Base-by-base conservation (phyloP, 1,139 yeast species). In the Groenewaldozyma auringiensis region DNA sequence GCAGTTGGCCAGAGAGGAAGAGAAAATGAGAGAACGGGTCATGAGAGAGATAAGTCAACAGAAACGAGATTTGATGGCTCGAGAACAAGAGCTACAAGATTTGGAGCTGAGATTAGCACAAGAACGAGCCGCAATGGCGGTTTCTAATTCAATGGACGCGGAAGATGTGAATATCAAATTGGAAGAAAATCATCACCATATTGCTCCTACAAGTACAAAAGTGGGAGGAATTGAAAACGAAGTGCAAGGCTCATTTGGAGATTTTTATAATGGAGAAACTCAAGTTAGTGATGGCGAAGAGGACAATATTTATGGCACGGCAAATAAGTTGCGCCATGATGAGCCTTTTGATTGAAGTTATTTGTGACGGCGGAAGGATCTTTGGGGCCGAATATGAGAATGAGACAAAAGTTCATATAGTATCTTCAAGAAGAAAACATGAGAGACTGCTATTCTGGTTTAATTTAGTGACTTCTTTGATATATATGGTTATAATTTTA, bases 11-110 rank as follows among this genome's bases (percentile, higher is more conserved):
- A 53, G 58, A 20, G 59, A 55, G 33, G 62, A 55, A 37, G 58
- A 55, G 36, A 53, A 52, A 42, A 45, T 54, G 8, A 48, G 56
- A 16, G 60, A 53, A 27, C 75, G 95, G 55, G 96, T 92, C 21
- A 96, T 87, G 64, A 84, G 83, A 60, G 97, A 89, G 63, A 75
- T 92, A 65, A 73, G 84, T 58, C 78, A 79, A 61, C 88, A 88
- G 73, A 76, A 94, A 55, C 80, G 82, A 58, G 95, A 87, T 64
- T 75, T 92, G 53, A 73, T 83, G 58, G 88, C 87, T 47, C 79
- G 96, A 61, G 98, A 92, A 66, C 79, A 81, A 56, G 97, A 92
- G 63, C 75, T 92, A 60, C 78, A 78, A 57, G 89, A 83, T 51
- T 86, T 56, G 95, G 87, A 60, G 83, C 80, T 56, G 71, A 92